A percentile compares a stretch with the other conserved stretches of the same genome.
phyloP scores from a whole-genome alignment of 2,329 filamentous ascomycete species.

The Nemania diffusa region DNA sequence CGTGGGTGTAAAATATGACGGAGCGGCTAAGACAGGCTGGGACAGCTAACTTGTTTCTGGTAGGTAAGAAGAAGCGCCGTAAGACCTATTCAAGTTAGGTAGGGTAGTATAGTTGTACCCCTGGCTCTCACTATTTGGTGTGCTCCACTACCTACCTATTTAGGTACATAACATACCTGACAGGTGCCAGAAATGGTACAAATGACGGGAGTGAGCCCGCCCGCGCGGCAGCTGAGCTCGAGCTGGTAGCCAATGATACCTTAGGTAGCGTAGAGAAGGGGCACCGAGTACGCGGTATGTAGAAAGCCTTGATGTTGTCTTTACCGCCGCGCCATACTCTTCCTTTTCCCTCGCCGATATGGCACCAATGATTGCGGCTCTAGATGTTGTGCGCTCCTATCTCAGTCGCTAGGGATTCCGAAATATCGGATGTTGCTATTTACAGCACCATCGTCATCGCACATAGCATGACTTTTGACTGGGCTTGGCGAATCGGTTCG shows the following conservation, averaged over 20 bases:
- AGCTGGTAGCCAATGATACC: conserved; percentile 17
- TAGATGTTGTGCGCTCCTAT: conserved; percentile 1
- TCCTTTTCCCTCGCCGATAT: background rate
- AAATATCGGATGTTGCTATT: conserved; percentile 6
- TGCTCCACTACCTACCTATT: background rate
- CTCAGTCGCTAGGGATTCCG: background rate
- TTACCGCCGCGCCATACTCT: background rate
- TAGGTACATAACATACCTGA: background rate
- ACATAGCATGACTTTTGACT: conserved; percentile 5
- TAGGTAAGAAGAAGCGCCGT: background rate
- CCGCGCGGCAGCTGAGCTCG: conserved; percentile 25
- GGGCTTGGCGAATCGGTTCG: conserved; percentile 4
- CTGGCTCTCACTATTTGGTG: background rate
- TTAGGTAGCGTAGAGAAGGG: background rate
- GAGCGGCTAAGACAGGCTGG: background rate
- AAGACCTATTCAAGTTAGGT: conserved; percentile 14
- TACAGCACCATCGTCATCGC: conserved; percentile 1
- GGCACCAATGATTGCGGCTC: background rate
- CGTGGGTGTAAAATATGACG: background rate
- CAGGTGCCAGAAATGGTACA: background rate
- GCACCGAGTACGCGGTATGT: too few relatives aligned
- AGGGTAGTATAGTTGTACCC: background rate
- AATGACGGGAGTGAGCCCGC: background rate
- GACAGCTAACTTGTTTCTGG: conserved; percentile 10
- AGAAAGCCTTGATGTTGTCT: background rate